Evolutionary conservation across 495 filamentous ascomycete genomes (phyloP).

Genomic region (Penicillium goetzii): DNA sequence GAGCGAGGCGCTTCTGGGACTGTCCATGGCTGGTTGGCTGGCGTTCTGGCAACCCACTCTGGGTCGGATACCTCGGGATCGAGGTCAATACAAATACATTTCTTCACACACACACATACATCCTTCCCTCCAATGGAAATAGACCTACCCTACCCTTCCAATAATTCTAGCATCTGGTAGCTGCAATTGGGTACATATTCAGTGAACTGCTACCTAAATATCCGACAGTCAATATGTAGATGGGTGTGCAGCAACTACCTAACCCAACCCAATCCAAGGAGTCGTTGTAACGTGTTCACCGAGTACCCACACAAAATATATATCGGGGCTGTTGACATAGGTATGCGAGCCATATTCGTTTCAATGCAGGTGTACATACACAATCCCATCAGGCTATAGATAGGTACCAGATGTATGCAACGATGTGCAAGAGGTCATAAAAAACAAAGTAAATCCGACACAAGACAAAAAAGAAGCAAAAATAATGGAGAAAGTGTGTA

Average conservation of each 20-base stretch:
- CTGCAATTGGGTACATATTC: no score
- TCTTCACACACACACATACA: background rate
- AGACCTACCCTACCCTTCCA: no score
- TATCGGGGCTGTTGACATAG: background rate
- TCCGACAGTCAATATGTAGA: no score
- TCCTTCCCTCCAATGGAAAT: no score
- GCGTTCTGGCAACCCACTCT: background rate
- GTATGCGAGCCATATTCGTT: background rate
- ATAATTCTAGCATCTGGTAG: no score
- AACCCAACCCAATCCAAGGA: no score
- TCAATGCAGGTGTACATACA: background rate
- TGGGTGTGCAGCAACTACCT: no score
- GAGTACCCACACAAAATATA: background rate
- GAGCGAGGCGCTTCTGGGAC: constrained; percentile 32
- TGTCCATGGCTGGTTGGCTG: background rate
- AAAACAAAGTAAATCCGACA: background rate
- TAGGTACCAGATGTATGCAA: background rate
- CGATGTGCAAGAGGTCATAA: background rate
- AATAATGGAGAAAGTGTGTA: background rate
- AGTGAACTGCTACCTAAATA: no score
- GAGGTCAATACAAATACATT: constrained; percentile 5
- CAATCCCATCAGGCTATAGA: background rate
- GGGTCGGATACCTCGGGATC: background rate
- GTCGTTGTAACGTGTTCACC: no score
- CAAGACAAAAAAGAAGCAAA: background rate